Evolutionary conservation across 2,329 filamentous ascomycete genomes (phyloP), one percentile per base, ranked within the genome.

Genomic region (Neodidymelliopsis sp.): DNA sequence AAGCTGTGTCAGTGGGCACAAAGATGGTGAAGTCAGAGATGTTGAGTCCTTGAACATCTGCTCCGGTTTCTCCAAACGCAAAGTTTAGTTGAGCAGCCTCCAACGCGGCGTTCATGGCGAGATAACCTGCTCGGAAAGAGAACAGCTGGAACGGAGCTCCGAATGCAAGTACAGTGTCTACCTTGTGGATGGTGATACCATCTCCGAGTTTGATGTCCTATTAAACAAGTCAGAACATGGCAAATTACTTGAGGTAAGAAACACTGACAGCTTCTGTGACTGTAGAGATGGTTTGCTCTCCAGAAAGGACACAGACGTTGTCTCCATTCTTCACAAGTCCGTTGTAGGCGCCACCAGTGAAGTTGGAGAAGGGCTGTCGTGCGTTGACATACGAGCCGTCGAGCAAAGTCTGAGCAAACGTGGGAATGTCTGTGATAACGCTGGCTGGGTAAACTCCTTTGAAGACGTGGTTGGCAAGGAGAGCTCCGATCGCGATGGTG

Each of bases 21-120:
- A 96, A 94, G 42, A 93, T 75, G 0, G 91, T 96, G 63, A 86
- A 83, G 71, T 92, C 91, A 13, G 81, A 65, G 11, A 65, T 56
- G 34, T 66, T 66, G 23, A 65, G 62, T 11, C 56, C 54, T 7
- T 25, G 29, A n/a, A 35, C 11, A 12, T 57, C 53, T 2, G 60
- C 49, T 5, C 53, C 51, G 0, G 50, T 57, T 29, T 53, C 16
- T 5, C 62, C 64, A 35, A 67, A 56, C 16, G 52, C 59, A 33
- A 67, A 49, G 40, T 47, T 53, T 11, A 67, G 57, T 9, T 57
- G 28, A 13, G 64, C 59, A 15, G 53, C 49, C 30, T 63, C 54
- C 1, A 63, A 31, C 2, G 60, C 58, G 20, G 50, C 56, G 35
- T 66, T 67, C 35, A 67, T 44, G 41, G 61, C 58, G 22, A 50